Conservation (phyloP, 345 rosid genomes). For the Salix arbutifolia region DNA sequence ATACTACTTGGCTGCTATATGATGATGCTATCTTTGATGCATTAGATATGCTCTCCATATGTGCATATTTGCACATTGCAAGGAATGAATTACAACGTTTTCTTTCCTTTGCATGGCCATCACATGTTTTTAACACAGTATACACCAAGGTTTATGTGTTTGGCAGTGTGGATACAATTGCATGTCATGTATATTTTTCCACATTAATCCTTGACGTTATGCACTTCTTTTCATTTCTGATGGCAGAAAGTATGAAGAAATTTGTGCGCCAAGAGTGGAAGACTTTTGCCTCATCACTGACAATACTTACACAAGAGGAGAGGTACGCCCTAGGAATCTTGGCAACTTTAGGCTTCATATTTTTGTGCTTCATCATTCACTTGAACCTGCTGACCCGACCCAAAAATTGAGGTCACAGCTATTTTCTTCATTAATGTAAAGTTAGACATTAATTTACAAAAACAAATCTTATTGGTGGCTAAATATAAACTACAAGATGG, state of each 20-base stretch:
- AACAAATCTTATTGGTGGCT: not conserved
- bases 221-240: conserved; percentile 15
- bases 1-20: not conserved
- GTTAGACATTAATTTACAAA: not conserved
- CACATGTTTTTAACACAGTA: no score
- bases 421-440: not conserved
- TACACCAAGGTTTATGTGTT: not conserved
- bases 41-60: not conserved
- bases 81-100: not conserved
- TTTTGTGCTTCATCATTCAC: not conserved
- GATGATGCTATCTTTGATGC: not conserved
- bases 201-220: conserved; percentile 15
- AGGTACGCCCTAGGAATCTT: conserved; percentile 40
- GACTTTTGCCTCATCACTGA: conserved; percentile 94
- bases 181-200: not conserved
- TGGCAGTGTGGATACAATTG: not conserved
- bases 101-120: not conserved
- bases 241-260: conserved; percentile 87
- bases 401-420: not conserved
- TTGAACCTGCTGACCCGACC: not conserved
- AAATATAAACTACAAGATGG: not conserved
- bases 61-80: not conserved
- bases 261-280: conserved; percentile 78
- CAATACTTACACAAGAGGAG: conserved; percentile 71
- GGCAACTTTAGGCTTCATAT: not conserved